A percentile compares a stretch with the other conserved stretches of the same genome.
These are phyloP conservation scores for rapeseed (Brassica napus) DNA, from an alignment of 345 rosid species.

Conservation along the genomic window Da-Ae NC_063443.1:6295001-6295500, in stretches of 20 bases:
- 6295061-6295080: conserved; percentile 75
- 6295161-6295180: not conserved
- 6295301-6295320: conserved; percentile 60
- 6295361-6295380: conserved; percentile 77
- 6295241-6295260: conserved; percentile 44
- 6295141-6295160: not conserved
- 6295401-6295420: not conserved
- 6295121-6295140: conserved; percentile 14
- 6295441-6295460: not conserved
- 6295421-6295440: not conserved
- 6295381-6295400: conserved; percentile 8
- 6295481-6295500: conserved; percentile 72
- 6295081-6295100: conserved; percentile 65
- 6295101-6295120: conserved; percentile 67
- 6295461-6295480: conserved; percentile 52
- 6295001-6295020: conserved; percentile 44
- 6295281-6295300: conserved; percentile 46
- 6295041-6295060: conserved; percentile 73
- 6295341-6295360: conserved; percentile 74
- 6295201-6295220: conserved; percentile 59
- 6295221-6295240: conserved; percentile 52
- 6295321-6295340: conserved; percentile 57
- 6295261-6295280: conserved; percentile 42
- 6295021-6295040: conserved; percentile 60
- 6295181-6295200: conserved; percentile 44